Base-by-base conservation (phyloP, 2,329 filamentous ascomycete species). In the Ceratocystiopsis minuta region DNA sequence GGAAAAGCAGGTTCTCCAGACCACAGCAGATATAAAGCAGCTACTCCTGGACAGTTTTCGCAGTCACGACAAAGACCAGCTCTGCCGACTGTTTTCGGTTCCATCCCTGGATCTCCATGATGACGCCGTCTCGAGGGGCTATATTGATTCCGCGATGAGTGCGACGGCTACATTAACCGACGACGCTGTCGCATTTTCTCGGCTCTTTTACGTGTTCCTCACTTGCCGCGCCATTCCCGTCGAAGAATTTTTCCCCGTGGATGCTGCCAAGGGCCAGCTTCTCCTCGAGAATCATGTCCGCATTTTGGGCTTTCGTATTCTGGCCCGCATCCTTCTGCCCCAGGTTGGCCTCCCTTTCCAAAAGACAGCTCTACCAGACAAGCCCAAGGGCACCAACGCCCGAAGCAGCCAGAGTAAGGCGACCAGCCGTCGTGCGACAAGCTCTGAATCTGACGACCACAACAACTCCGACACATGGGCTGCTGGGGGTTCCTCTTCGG, bases 141-240 rank as follows among this genome's bases (percentile, higher is more conserved):
- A 32, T n/a, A 10, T 11, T 13, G 15, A 31, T 6, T 36, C 20
- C n/a, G 20, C 5, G 20, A 32, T 13, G 36, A 36, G 13, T 24
- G 31, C 3, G 38, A 40, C 24, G 7, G 24, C 24, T 10, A 28
- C 7, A 10, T 9, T 28, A 6, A 28, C 24, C 17, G 34, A 42
- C 32, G 40, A 46, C 12, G 42, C 45, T 3, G 43, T 33, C 11
- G 37, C 35, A 1, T 50, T 55, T 9, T 45, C 42, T 13, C 43
- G 47, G 5, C 41, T 55, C 4, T 56, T 57, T 24, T 40, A 50
- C 17, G 43, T 41, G 0, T 57, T 47, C 41, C 39, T 47, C 7
- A 42, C 41, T 13, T 43, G 45, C 34, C 45, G 35, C n/a, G 36
- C 39, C 6, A 20, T 38, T 16, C 34, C 46, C 4, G 36, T 47